Evolutionary conservation across 176 grass and related monocot genomes (phyloP).

Genomic region (Oryza coarctata): DNA sequence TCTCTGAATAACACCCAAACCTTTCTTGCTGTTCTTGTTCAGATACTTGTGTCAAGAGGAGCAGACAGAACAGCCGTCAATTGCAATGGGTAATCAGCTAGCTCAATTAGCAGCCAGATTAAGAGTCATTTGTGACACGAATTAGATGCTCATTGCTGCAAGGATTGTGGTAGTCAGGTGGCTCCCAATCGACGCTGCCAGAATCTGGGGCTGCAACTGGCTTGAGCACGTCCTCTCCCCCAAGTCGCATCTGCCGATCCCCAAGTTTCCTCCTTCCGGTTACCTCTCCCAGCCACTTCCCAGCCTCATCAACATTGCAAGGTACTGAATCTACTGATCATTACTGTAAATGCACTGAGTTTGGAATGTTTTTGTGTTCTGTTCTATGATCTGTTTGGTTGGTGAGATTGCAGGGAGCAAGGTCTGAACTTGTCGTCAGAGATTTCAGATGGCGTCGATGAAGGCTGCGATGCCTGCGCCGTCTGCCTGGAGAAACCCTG

Average conservation of each 20-base stretch:
- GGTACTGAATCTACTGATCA: slow-evolving; percentile 29
- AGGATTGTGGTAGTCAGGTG: slow-evolving; percentile 55
- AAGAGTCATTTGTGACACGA: background rate
- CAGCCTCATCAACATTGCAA: slow-evolving; percentile 63
- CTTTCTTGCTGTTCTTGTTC: background rate
- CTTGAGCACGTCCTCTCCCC: slow-evolving; percentile 72
- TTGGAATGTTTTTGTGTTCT: background rate
- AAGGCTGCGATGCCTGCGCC: slow-evolving; percentile 54
- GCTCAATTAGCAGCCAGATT: background rate
- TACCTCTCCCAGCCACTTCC: slow-evolving; percentile 68
- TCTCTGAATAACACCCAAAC: background rate
- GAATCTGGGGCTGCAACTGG: slow-evolving; percentile 59
- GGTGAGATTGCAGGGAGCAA: slow-evolving; percentile 40
- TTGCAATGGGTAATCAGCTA: slow-evolving; percentile 60
- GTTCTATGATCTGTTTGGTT: background rate
- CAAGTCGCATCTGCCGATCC: slow-evolving; percentile 53
- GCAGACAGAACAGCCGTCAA: slow-evolving; percentile 55
- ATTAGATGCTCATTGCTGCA: background rate
- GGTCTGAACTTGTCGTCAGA: slow-evolving; percentile 33
- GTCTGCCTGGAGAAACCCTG: slow-evolving; percentile 82
- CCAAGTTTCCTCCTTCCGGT: slow-evolving; percentile 61
- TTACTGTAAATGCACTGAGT: background rate
- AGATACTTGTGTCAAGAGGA: slow-evolving; percentile 75
- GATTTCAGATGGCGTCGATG: slow-evolving; percentile 5
- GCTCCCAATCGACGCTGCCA: slow-evolving; percentile 83